These are phyloP conservation scores for Cydonia oblonga DNA, from an alignment of 331 rosid genomes.

Conservation along the genomic window DNA sequence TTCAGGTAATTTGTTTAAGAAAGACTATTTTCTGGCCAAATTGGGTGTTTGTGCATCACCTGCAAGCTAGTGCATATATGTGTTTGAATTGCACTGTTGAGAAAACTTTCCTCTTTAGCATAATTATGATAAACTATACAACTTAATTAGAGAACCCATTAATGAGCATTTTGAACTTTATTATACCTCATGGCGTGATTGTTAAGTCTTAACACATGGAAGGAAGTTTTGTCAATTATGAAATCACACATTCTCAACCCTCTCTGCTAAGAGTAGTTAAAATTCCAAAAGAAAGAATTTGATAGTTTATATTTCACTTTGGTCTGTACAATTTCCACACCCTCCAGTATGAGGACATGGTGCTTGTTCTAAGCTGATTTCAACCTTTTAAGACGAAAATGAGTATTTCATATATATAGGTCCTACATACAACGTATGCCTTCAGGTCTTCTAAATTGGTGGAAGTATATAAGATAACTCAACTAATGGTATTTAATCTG, in stretches of 20 bases:
- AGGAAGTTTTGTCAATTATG: background rate
- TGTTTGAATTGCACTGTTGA: background rate
- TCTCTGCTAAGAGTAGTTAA: background rate
- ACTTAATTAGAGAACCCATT: background rate
- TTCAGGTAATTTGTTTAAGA: constrained; percentile 50
- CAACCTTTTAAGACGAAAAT: too few relatives aligned
- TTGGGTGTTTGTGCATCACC: background rate
- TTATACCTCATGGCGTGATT: background rate
- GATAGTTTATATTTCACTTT: background rate
- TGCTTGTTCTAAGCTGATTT: too few relatives aligned
- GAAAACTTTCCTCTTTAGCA: background rate
- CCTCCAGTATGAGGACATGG: too few relatives aligned
- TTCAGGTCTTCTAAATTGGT: background rate
- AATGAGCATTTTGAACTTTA: background rate
- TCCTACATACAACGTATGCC: too few relatives aligned
- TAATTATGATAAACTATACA: background rate
- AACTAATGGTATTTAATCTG: background rate
- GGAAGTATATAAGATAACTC: background rate
- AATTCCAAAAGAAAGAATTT: background rate
- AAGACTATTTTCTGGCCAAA: background rate
- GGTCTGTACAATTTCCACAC: too few relatives aligned
- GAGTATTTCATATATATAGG: too few relatives aligned
- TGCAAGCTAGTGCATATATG: background rate
- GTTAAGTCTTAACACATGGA: background rate
- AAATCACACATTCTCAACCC: background rate